Conservation (phyloP, 208 protist genomes). For the Leishmania tropica region DNA sequence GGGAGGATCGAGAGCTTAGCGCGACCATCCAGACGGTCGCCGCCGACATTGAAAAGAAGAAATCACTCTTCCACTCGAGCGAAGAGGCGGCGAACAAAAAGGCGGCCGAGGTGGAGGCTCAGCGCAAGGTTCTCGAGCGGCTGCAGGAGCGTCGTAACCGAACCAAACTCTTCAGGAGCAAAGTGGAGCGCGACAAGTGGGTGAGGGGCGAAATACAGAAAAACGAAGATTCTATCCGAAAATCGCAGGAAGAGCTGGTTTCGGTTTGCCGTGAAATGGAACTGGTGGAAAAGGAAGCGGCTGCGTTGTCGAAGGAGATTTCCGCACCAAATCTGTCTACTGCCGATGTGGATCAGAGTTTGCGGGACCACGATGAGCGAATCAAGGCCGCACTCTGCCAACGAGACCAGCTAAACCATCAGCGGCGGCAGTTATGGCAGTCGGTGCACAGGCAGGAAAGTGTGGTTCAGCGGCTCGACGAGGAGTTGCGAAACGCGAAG, state of each 20-base stretch:
- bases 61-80: constrained; percentile 26
- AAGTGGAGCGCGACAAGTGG: constrained; percentile 90
- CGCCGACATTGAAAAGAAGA: constrained; percentile 43
- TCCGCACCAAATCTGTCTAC: constrained; percentile 16
- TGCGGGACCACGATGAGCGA: constrained; percentile 42
- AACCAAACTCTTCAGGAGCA: constrained; percentile 90
- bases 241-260: constrained; percentile 47
- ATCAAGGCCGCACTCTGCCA: constrained; percentile 34
- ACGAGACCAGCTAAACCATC: constrained; percentile 71
- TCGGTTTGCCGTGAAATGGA: constrained; percentile 43
- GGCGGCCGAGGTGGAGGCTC: constrained; percentile 38
- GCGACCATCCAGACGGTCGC: constrained; percentile 36
- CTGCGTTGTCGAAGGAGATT: constrained; percentile 7
- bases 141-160: constrained; percentile 91
- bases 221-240: constrained; percentile 58
- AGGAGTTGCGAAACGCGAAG: constrained; percentile 39
- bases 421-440: constrained; percentile 83
- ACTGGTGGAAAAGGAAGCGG: constrained; percentile 23
- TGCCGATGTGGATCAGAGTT: constrained; percentile 50
- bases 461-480: constrained; percentile 56
- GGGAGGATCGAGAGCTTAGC: constrained; percentile 60
- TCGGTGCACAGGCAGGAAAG: constrained; percentile 74
- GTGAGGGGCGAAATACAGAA: constrained; percentile 83
- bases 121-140: constrained; percentile 63
- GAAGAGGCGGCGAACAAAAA: constrained; percentile 43